These are phyloP conservation scores for Begonia loranthoides DNA, from an alignment of 306 rosid genomes.

Conservation along the genomic window DNA sequence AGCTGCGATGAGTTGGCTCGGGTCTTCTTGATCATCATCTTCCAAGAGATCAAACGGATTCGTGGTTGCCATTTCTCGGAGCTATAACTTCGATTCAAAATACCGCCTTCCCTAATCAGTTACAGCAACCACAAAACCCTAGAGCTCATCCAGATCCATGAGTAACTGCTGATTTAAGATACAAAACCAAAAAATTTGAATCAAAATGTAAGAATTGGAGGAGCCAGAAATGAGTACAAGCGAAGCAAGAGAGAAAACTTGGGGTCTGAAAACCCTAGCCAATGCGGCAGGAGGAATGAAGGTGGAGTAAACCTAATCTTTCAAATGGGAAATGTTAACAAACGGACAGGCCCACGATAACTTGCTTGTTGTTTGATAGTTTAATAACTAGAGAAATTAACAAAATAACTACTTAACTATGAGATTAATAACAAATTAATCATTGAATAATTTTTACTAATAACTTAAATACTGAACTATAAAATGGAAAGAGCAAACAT, in stretches of 20 bases:
- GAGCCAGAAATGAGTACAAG: not conserved
- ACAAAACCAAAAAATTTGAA: not conserved
- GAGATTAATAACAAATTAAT: too few relatives aligned
- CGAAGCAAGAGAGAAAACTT: not conserved
- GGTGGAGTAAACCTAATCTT: conserved; percentile 17
- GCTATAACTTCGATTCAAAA: conserved; percentile 11
- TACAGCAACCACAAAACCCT: conserved; percentile 24
- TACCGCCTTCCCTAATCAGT: conserved; percentile 12
- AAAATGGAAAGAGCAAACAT: too few relatives aligned
- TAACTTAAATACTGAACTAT: too few relatives aligned
- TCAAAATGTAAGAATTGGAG: not conserved
- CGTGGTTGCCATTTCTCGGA: conserved; percentile 39
- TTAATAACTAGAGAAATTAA: too few relatives aligned
- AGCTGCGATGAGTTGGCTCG: conserved; percentile 31
- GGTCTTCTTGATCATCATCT: conserved; percentile 50
- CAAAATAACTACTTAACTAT: too few relatives aligned
- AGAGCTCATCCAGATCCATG: conserved; percentile 24
- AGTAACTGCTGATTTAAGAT: not conserved
- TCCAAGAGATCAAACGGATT: conserved; percentile 51
- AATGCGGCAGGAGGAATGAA: conserved; percentile 7
- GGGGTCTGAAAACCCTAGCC: not conserved
- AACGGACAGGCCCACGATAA: too few relatives aligned
- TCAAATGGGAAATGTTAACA: conserved; percentile 17
- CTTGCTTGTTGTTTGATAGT: too few relatives aligned
- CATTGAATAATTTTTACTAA: too few relatives aligned